A percentile compares a stretch with the other conserved stretches of the same genome.
Evolutionary conservation across 257 asterid genomes (phyloP).

Genomic region (Forsythia suspensa): DNA sequence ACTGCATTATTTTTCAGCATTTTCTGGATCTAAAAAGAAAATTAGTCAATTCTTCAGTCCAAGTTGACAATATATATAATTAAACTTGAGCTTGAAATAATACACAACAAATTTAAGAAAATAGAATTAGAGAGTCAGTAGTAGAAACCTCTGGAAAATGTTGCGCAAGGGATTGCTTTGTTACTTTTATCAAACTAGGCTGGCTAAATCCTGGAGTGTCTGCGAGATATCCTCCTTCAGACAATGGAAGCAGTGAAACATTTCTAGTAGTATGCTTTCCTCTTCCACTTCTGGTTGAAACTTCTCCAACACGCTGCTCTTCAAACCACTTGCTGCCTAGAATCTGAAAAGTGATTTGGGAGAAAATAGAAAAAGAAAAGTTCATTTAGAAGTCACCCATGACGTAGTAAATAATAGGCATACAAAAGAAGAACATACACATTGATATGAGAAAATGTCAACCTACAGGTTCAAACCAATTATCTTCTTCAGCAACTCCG

Average conservation of each 20-base stretch:
- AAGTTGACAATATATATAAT: not conserved
- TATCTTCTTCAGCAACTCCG: constrained; percentile 47
- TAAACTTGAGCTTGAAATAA: not conserved
- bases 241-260: constrained; percentile 83
- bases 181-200: constrained; percentile 88
- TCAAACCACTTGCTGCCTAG: constrained; percentile 85
- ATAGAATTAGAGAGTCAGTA: not conserved
- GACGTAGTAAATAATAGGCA: not conserved
- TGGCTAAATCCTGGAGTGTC: constrained; percentile 96
- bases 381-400: constrained; percentile 1
- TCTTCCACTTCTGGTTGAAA: constrained; percentile 88
- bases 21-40: constrained; percentile 55
- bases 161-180: constrained; percentile 73
- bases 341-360: constrained; percentile 42
- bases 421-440: not conserved
- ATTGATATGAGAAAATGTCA: constrained; percentile 9
- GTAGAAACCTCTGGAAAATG: constrained; percentile 83
- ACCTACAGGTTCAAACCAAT: constrained; percentile 66
- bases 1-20: constrained; percentile 56
- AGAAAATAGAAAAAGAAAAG: constrained; percentile 10
- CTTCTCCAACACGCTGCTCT: constrained; percentile 95
- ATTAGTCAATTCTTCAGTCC: constrained; percentile 10
- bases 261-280: constrained; percentile 92
- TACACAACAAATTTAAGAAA: constrained; percentile 3
- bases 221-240: constrained; percentile 75